A percentile compares a stretch with the other conserved stretches of the same genome.
phyloP scores from a whole-genome alignment of 1,284 basidiomycete genomes.

The Sanghuangporus sanghuang region DNA sequence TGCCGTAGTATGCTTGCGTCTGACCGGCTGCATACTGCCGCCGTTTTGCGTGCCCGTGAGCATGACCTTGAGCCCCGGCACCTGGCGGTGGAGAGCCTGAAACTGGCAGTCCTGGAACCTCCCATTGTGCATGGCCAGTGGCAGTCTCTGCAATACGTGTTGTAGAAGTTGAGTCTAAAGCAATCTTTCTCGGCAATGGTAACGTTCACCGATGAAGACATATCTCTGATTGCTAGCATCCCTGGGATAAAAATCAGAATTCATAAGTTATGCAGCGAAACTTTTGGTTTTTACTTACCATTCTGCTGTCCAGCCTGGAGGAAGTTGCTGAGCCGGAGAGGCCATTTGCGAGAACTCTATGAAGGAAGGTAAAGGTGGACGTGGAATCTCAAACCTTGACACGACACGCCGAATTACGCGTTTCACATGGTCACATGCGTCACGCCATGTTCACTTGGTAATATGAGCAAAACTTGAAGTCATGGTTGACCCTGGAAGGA shows the following conservation, averaged over 20 bases:
- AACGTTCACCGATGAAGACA: conserved; percentile 71
- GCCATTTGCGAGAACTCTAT: conserved; percentile 42
- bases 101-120: conserved; percentile 40
- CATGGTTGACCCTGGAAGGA: no score
- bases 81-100: conserved; percentile 25
- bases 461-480: no score
- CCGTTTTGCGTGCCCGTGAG: conserved; percentile 48
- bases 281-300: conserved; percentile 50
- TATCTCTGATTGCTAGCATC: conserved; percentile 76
- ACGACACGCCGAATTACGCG: not conserved
- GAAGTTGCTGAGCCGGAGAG: conserved; percentile 66
- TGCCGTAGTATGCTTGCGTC: conserved; percentile 80
- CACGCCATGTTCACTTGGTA: no score
- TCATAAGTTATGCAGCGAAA: not conserved
- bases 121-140: conserved; percentile 64
- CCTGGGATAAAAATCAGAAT: conserved; percentile 41
- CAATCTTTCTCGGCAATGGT: not conserved
- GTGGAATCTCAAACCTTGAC: not conserved
- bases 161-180: not conserved
- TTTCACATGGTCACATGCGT: not conserved
- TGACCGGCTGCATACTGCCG: conserved; percentile 89
- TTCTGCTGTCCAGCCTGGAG: conserved; percentile 86
- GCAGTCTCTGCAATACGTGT: conserved; percentile 37
- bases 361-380: not conserved
- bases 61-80: conserved; percentile 27